phyloP scores from a whole-genome alignment of 2,329 filamentous ascomycete species.

The Xylogone sp. region DNA sequence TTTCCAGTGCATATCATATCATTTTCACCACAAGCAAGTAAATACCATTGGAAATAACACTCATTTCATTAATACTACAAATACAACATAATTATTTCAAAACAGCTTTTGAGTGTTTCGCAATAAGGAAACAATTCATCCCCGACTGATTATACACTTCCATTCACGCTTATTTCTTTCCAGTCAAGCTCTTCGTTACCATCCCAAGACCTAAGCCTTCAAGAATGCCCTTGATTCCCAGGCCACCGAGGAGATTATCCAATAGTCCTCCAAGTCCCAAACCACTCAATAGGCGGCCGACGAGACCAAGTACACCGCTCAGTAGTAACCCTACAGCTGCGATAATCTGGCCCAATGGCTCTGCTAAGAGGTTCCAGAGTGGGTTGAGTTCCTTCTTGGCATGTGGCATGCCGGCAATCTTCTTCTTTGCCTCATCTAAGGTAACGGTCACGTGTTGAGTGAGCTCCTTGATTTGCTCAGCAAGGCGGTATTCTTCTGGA shows the following conservation, averaged over 20 bases:
- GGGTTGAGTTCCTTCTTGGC: slow-evolving; percentile 95
- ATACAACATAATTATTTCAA: too few species aligned
- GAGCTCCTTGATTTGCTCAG: slow-evolving; percentile 81
- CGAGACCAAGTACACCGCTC: slow-evolving; percentile 77
- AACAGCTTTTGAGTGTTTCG: too few species aligned
- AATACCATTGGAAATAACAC: too few species aligned
- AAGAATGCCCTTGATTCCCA: slow-evolving; percentile 75
- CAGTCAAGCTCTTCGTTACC: slow-evolving; percentile 37
- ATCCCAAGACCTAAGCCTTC: slow-evolving; percentile 64
- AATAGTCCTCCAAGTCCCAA: slow-evolving; percentile 80
- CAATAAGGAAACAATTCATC: too few species aligned
- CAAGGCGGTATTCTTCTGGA: slow-evolving; percentile 79
- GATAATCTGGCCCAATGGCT: slow-evolving; percentile 90
- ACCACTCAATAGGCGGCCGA: slow-evolving; percentile 70
- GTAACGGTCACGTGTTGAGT: slow-evolving; percentile 76
- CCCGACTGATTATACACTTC: too few species aligned
- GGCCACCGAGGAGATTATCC: slow-evolving; percentile 71
- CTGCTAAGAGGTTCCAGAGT: slow-evolving; percentile 72
- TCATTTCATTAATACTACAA: too few species aligned
- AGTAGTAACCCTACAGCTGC: slow-evolving; percentile 82
- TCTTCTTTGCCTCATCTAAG: slow-evolving; percentile 84
- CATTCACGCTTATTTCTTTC: slow-evolving; percentile 43
- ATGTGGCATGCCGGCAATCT: slow-evolving; percentile 86
- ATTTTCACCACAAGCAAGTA: too few species aligned
- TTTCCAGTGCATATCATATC: too few species aligned